Base-by-base conservation (phyloP, 2,329 filamentous ascomycete genomes). In the Coniochaeta hoffmannii region DNA sequence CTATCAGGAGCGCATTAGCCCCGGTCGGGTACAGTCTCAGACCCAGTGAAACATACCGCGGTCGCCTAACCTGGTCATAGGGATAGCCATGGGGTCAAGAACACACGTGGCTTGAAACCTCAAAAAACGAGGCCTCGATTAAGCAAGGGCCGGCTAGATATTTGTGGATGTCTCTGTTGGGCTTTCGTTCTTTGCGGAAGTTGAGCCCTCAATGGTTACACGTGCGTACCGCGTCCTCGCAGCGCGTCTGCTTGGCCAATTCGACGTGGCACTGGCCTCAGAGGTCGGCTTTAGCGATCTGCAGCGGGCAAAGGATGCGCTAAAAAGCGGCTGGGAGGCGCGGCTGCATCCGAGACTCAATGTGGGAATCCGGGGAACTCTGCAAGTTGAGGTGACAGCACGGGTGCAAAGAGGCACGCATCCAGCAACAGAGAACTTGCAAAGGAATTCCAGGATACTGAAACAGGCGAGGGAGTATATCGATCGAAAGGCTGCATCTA, bases 61-160 rank as follows among this genome's bases (percentile, higher is more conserved):
- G 58, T 70, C 74, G 68, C 75, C 75, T 50, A 77, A 66, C 52
- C 69, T 68, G 50, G 70, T 66, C 73, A 76, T 69, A 53, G 71
- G 73, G 58, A 76, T 73, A 38, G 73, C 62, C 70, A 71, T 72
- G 55, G 49, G 61, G 55, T 26, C 19, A 32, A 26, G 26, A 58
- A n/a, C n/a, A n/a, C n/a, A n/a, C n/a, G n/a, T n/a, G n/a, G n/a
- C n/a, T n/a, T n/a, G n/a, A n/a, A n/a, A n/a, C n/a, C n/a, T n/a
- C n/a, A n/a, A n/a, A n/a, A n/a, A n/a, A n/a, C n/a, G n/a, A n/a
- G n/a, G n/a, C n/a, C n/a, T n/a, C n/a, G n/a, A n/a, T n/a, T n/a
- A n/a, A n/a, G n/a, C n/a, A n/a, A n/a, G n/a, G n/a, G n/a, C n/a
- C n/a, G n/a, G n/a, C n/a, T 19, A 14, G 17, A 22, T 50, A 34